Conservation (phyloP, 2,329 filamentous ascomycete species). For the Paraconiothyrium sp. region DNA sequence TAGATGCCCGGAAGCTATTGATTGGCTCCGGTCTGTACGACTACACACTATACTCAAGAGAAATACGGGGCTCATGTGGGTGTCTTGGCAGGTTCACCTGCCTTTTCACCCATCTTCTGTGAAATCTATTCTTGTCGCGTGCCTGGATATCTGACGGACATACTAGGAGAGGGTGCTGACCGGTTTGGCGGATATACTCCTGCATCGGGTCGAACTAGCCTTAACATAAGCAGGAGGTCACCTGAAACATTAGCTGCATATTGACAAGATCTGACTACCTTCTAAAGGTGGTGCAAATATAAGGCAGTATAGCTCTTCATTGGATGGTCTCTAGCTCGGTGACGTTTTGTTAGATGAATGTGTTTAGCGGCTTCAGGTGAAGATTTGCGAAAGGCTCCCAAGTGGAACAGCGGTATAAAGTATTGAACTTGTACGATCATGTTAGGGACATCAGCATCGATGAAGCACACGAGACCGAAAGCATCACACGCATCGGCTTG, state of each 20-base stretch:
- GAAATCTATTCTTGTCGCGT: not conserved
- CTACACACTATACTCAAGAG: slow-evolving; percentile 4
- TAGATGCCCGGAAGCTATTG: not conserved
- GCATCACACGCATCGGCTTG: not conserved
- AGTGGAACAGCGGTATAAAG: not conserved
- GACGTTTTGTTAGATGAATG: slow-evolving; percentile 4
- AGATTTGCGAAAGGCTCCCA: not conserved
- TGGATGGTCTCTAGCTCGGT: not conserved
- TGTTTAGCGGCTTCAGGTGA: slow-evolving; percentile 16
- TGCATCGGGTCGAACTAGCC: not conserved
- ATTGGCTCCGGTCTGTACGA: slow-evolving; percentile 8
- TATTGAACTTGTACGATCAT: not conserved
- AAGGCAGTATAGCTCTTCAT: not conserved
- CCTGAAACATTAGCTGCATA: slow-evolving; percentile 20
- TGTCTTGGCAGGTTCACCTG: not conserved
- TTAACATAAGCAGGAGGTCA: not conserved
- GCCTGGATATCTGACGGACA: not conserved
- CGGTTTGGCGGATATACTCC: slow-evolving; percentile 4
- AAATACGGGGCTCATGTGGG: not conserved
- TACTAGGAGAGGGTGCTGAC: not conserved
- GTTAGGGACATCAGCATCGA: not conserved
- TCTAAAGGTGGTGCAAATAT: slow-evolving; percentile 2
- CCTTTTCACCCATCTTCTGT: not conserved
- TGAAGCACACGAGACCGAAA: not conserved
- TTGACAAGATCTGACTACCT: not conserved